Percentiles rank a stretch among this genome's conserved stretches.
phyloP scores from a whole-genome alignment of 805 yeast species.

The Candida taoyuanica region DNA sequence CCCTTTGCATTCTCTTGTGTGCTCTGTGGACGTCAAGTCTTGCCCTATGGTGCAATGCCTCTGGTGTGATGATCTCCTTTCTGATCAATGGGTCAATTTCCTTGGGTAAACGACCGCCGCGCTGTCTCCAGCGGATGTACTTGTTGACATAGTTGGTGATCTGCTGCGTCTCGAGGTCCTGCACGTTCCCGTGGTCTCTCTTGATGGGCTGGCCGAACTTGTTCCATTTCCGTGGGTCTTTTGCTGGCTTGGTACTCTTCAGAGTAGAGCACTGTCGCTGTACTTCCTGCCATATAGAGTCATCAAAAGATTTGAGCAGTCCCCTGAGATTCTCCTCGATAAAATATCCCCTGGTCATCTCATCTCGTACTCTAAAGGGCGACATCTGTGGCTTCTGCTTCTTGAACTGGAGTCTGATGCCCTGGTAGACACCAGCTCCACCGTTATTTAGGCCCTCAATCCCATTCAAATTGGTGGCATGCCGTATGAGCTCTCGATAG shows the following conservation, averaged over 20 bases:
- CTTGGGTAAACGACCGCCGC: constrained; percentile 15
- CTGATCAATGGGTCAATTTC: constrained; percentile 16
- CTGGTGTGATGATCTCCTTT: constrained; percentile 16
- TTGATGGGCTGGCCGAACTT: constrained; percentile 18
- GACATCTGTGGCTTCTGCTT: constrained; percentile 21
- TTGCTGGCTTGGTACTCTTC: not conserved
- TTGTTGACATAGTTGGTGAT: constrained; percentile 13
- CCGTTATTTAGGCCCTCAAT: not conserved
- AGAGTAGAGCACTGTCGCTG: not conserved
- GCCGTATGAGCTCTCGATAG: constrained; percentile 30
- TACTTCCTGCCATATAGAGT: too few species aligned
- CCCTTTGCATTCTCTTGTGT: constrained; percentile 5
- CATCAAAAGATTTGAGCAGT: not conserved
- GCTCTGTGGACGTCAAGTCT: constrained; percentile 9
- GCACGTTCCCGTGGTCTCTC: constrained; percentile 16
- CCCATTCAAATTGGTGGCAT: constrained; percentile 15
- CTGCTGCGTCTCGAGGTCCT: constrained; percentile 16
- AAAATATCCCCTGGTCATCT: constrained; percentile 11
- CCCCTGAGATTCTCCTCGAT: constrained; percentile 15
- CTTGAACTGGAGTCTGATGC: constrained; percentile 11
- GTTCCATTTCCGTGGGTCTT: constrained; percentile 2
- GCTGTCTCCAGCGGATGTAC: constrained; percentile 13
- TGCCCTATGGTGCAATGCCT: constrained; percentile 21
- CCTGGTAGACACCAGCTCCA: not conserved
- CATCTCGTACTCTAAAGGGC: constrained; percentile 6